Evolutionary conservation across 2,329 filamentous ascomycete species (phyloP).

Genomic region (Elsinoe fawcettii): DNA sequence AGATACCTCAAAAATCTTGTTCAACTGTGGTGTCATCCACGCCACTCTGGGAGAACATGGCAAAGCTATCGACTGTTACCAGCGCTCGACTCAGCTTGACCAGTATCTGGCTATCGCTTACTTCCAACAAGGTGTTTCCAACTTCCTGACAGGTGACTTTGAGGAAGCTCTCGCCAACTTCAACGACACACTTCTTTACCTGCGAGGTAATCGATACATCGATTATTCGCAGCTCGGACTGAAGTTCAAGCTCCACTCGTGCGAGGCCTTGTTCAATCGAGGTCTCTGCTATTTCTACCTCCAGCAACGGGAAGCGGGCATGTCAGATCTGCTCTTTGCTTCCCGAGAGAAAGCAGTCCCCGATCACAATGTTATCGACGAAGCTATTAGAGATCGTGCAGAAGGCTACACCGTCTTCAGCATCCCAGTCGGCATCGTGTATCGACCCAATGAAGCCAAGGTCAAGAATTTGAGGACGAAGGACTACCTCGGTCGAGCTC

Average conservation of each 20-base stretch:
- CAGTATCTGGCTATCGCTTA: slow-evolving; percentile 96
- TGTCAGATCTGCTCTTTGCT: slow-evolving; percentile 85
- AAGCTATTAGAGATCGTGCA: slow-evolving; percentile 86
- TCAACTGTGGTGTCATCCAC: slow-evolving; percentile 97
- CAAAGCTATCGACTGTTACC: slow-evolving; percentile 90
- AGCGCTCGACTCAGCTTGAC: slow-evolving; percentile 81
- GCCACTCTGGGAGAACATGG: slow-evolving; percentile 93
- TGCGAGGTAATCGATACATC: slow-evolving; percentile 93
- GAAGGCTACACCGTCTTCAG: slow-evolving; percentile 98
- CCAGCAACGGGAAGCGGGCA: slow-evolving; percentile 79
- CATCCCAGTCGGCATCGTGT: slow-evolving; percentile 90
- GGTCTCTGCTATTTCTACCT: slow-evolving; percentile 96
- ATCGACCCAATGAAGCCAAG: slow-evolving; percentile 93
- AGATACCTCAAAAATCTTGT: slow-evolving; percentile 96
- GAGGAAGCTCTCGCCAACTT: slow-evolving; percentile 97
- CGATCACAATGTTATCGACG: slow-evolving; percentile 96
- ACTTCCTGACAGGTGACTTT: slow-evolving; percentile 93
- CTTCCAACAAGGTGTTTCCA: slow-evolving; percentile 97
- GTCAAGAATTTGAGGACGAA: slow-evolving; percentile 97
- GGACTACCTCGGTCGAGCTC: slow-evolving; percentile 94
- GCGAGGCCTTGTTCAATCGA: slow-evolving; percentile 94
- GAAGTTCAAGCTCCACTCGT: slow-evolving; percentile 93
- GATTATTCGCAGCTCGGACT: slow-evolving; percentile 95
- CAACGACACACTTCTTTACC: slow-evolving; percentile 91
- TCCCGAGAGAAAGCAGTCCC: slow-evolving; percentile 93